phyloP scores from a whole-genome alignment of 163 green algal genomes.

The Chloroidium sp. region DNA sequence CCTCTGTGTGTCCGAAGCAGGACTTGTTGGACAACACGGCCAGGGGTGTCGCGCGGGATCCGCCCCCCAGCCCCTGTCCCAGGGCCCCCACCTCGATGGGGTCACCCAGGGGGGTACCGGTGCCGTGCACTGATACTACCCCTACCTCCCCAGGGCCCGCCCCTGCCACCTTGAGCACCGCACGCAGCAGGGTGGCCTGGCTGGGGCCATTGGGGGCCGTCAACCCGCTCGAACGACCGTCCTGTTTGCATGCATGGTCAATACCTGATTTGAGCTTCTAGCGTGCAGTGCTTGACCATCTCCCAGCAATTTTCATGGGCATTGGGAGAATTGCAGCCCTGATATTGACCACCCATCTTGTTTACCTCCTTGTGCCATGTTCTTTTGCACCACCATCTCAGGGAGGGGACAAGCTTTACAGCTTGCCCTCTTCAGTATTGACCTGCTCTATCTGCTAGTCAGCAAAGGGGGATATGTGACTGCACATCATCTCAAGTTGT shows the following conservation, averaged over 20 bases:
- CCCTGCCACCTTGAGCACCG: conserved; percentile 20
- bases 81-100: conserved; percentile 71
- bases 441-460: no score
- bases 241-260: conserved; percentile 29
- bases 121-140: conserved; percentile 40
- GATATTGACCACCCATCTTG: no score
- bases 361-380: no score
- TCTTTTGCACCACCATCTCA: no score
- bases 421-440: no score
- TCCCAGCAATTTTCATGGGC: no score
- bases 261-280: no score
- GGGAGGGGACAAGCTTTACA: no score
- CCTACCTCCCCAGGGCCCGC: conserved; percentile 4
- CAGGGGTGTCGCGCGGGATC: conserved; percentile 13
- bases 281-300: no score
- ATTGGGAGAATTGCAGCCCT: no score
- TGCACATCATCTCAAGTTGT: no score
- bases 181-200: conserved; percentile 43
- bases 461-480: no score
- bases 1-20: conserved; percentile 22
- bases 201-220: conserved; percentile 74
- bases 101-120: conserved; percentile 73
- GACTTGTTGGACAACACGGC: conserved; percentile 23
- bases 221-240: conserved; percentile 71
- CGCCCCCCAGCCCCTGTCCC: conserved; percentile 7